Percentiles rank a stretch among this genome's conserved stretches.
phyloP scores from a whole-genome alignment of 2,329 filamentous ascomycete species.

The Neopestalotiopsis rosae region DNA sequence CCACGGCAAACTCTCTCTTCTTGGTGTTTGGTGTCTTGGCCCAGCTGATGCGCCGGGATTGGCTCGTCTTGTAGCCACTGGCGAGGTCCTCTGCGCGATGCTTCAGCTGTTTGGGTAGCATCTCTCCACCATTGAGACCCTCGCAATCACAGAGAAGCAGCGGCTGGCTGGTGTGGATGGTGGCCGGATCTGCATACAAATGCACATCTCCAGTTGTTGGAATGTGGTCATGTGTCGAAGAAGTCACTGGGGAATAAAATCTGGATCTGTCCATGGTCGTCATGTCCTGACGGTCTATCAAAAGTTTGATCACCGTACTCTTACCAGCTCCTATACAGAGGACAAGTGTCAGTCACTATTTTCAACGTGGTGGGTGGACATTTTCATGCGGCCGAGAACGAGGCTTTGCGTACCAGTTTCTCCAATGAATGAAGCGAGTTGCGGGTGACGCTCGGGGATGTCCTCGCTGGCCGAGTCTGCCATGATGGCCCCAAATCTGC shows the following conservation, averaged over 20 bases:
- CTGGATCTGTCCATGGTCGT: conserved; percentile 32
- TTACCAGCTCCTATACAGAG: conserved; percentile 47
- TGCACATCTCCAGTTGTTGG: conserved; percentile 58
- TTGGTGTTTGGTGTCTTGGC: conserved; percentile 38
- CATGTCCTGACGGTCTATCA: conserved; percentile 44
- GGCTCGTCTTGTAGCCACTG: conserved; percentile 24
- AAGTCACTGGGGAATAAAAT: conserved; percentile 50
- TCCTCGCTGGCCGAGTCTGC: conserved; percentile 34
- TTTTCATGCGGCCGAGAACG: background rate
- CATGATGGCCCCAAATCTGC: conserved; percentile 50
- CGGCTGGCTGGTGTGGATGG: conserved; percentile 42
- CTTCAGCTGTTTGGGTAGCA: conserved; percentile 35
- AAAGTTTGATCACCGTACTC: conserved; percentile 53
- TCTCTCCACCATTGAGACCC: conserved; percentile 55
- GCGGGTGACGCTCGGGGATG: conserved; percentile 38
- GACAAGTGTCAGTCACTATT: conserved; percentile 1
- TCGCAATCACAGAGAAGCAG: conserved; percentile 58
- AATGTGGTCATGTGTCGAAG: conserved; percentile 43
- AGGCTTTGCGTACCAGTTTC: conserved; percentile 38
- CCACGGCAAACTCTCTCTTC: conserved; percentile 44
- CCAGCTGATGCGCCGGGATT: conserved; percentile 37
- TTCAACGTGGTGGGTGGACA: too few relatives aligned
- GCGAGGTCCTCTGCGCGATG: conserved; percentile 25
- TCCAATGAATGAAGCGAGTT: conserved; percentile 49
- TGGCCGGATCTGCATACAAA: conserved; percentile 54